Base-by-base conservation (phyloP, 1,284 basidiomycete species). In the Cryptococcus depauperatus region DNA sequence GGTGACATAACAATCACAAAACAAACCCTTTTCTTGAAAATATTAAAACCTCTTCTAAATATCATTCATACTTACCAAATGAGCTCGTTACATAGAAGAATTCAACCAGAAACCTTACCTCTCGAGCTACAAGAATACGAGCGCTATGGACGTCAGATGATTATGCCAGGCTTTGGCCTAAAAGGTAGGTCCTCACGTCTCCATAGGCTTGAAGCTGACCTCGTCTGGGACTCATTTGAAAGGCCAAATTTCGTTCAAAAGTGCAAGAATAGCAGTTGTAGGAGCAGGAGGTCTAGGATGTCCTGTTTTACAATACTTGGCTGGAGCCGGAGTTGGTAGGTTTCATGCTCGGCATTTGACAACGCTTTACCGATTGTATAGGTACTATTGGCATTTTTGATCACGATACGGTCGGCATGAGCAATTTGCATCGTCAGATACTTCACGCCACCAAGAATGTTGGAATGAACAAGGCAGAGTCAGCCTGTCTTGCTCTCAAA, bases 261-360 rank as follows among this genome's bases (percentile, higher is more conserved):
- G 73, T 5, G 79, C 90, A 0, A 82, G 81, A 3, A 82, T 95
- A 0, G 81, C 84, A 2, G 87, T 98, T 1, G 79, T 98, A 4
- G 95, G 95, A 16, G 93, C 92, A 2, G 95, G 95, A 0, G 95
- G 93, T 3, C 77, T 99, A 6, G 95, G 95, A 11, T 98, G 95
- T 67, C 93, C 95, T 32, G 86, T 87, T 10, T 74, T 98, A 32
- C 89, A 95, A 61, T 96, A 98, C 66, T 79, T 98, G 8, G 88
- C 82, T 6, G 84, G 89, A 6, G 85, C 88, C 11, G 95, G 95
- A 26, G 78, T 98, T 43, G 95, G 92, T 85, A 57, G 55, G 79
- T 59, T 25, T 28, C 23, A 40, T 26, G 13, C 26, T 28, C 35
- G 22, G 14, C 16, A 39, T 19, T 27, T 2, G 37, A 26, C 23